Evolutionary conservation across 305 asterid species (phyloP), one percentile per base, ranked within the genome.

Genomic region (Fraxinus ornus): DNA sequence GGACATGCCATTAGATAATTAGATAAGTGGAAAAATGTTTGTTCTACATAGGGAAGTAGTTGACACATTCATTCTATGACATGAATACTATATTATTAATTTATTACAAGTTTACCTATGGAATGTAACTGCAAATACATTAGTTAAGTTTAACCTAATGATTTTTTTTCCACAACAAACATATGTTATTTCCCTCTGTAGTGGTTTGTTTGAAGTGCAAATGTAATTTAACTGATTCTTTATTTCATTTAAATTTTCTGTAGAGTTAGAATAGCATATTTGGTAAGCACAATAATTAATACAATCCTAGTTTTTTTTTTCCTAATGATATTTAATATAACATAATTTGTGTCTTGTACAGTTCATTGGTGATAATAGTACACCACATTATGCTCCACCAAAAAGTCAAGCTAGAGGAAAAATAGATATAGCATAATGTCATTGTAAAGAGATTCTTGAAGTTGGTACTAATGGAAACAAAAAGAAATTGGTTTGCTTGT

Each of bases 251-350:
- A 86, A 36, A 30, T 78, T 39, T 82, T 79, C 35, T 88, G 64
- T 91, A 94, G 99, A 92, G 84, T 84, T 93, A 76, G 93, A 93
- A 81, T 90, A 92, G 33, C 33, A 30, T 3, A 30, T 30, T 30
- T 30, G 33, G 2, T 30, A 30, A 30, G 2, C 33, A 30, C 33
- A 30, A 3, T 30, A 30, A 30, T 30, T 3, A 30, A 30, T 30
- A 30, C 33, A 30, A 30, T 30, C 33, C 33, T 30, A 30, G 33
- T n/a, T n/a, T n/a, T 30, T 26, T 26, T 26, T 26, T 26, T 24
- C 3, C 32, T 30, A 33, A 35, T 76, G 62, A 4, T 19, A 24
- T 39, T 78, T 19, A 17, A 82, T 79, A 6, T 84, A 76, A 64
- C 33, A 32, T 32, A 32, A 2, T 32, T 32, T 32, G 33, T 32